Conservation (phyloP, 2,329 filamentous ascomycete species). For the Eurotiales sp. region DNA sequence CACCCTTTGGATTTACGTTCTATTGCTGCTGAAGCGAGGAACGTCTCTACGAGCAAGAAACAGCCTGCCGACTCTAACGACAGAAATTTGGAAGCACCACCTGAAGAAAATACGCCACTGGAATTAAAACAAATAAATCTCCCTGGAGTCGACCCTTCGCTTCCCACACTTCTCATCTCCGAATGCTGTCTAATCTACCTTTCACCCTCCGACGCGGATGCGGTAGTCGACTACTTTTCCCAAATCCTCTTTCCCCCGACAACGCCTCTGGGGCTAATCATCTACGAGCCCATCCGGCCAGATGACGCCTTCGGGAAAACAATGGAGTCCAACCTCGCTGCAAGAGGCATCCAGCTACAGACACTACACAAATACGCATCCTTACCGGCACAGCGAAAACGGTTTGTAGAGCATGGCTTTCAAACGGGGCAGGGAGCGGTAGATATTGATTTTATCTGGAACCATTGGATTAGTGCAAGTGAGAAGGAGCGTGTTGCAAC, state of each 20-base stretch:
- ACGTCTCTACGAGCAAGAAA: constrained; percentile 18
- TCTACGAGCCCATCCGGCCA: constrained; percentile 88
- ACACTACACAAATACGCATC: constrained; percentile 71
- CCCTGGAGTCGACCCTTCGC: constrained; percentile 48
- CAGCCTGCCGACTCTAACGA: constrained; percentile 1
- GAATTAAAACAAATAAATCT: constrained; percentile 23
- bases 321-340: constrained; percentile 86
- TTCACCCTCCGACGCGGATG: constrained; percentile 58
- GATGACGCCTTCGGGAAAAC: constrained; percentile 83
- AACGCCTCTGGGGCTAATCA: constrained; percentile 58
- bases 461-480: constrained; percentile 62
- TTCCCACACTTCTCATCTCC: constrained; percentile 82
- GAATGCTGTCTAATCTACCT: constrained; percentile 97
- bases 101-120: constrained; percentile 19
- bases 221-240: constrained; percentile 64
- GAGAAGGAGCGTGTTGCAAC: constrained; percentile 77
- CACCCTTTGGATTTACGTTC: constrained; percentile 69
- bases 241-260: constrained; percentile 43
- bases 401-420: constrained; percentile 67
- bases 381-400: constrained; percentile 62
- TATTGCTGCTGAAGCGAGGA: constrained; percentile 32
- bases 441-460: constrained; percentile 69
- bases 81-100: not conserved
- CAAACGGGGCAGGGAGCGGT: constrained; percentile 51
- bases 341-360: constrained; percentile 77